phyloP scores from a whole-genome alignment of 768 basidiomycete species.

The Trametes maxima region DNA sequence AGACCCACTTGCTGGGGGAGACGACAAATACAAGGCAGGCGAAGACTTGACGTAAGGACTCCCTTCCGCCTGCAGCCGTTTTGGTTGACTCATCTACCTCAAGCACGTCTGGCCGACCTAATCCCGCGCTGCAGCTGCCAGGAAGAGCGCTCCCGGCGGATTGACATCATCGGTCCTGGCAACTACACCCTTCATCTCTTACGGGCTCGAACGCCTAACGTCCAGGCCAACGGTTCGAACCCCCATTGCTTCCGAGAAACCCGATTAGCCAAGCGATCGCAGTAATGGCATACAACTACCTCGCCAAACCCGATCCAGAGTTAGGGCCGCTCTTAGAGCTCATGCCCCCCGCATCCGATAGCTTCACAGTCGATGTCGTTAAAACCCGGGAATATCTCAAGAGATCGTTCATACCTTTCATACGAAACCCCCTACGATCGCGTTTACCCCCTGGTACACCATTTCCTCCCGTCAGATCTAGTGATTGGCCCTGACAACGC shows the following conservation, averaged over 20 bases:
- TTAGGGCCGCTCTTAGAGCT: not conserved
- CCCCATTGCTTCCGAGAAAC: too few species aligned
- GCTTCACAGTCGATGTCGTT: not conserved
- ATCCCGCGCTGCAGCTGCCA: too few species aligned
- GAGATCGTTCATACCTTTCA: not conserved
- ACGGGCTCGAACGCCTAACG: not conserved
- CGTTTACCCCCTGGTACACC: not conserved
- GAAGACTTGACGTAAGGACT: too few species aligned
- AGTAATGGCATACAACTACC: not conserved
- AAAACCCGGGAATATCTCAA: not conserved
- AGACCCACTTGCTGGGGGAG: too few species aligned
- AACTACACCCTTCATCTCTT: not conserved
- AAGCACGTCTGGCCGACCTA: too few species aligned
- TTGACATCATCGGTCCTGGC: too few species aligned
- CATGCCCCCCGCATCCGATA: not conserved
- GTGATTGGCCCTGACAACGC: not conserved
- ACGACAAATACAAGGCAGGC: too few species aligned
- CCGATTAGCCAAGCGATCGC: too few species aligned
- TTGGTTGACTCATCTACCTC: too few species aligned
- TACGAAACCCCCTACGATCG: not conserved
- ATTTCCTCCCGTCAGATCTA: not conserved
- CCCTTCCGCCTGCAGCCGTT: too few species aligned
- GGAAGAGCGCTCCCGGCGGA: too few species aligned
- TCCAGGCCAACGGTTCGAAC: too few species aligned
- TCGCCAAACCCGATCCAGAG: not conserved